Conservation (phyloP, 2,329 filamentous ascomycete genomes). For the Aspergillus pseudotamarii region DNA sequence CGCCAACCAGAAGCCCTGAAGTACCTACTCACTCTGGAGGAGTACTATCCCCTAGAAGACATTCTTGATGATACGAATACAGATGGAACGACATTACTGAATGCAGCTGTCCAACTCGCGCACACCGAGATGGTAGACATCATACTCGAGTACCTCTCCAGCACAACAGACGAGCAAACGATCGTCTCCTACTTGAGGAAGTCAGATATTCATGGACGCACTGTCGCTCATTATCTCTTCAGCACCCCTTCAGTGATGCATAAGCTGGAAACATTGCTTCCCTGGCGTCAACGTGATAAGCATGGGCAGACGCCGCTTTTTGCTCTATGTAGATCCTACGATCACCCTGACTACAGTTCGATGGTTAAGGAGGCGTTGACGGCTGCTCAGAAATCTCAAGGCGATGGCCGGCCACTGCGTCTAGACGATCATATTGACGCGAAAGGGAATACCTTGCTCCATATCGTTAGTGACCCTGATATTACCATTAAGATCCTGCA, state of each 20-base stretch:
- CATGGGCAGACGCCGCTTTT: slow-evolving; percentile 98
- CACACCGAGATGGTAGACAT: slow-evolving; percentile 74
- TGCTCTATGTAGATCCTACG: slow-evolving; percentile 91
- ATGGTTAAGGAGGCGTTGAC: slow-evolving; percentile 86
- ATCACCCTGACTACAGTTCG: slow-evolving; percentile 79
- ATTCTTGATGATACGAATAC: slow-evolving; percentile 85
- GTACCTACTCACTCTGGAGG: slow-evolving; percentile 76
- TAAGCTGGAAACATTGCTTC: slow-evolving; percentile 74
- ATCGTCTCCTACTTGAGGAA: slow-evolving; percentile 70
- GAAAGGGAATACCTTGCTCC: slow-evolving; percentile 93
- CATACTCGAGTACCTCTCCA: slow-evolving; percentile 71
- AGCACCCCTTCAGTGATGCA: slow-evolving; percentile 80
- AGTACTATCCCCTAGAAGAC: slow-evolving; percentile 71
- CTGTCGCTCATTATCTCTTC: slow-evolving; percentile 94
- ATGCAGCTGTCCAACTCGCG: slow-evolving; percentile 84
- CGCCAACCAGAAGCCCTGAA: slow-evolving; percentile 71
- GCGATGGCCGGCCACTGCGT: slow-evolving; percentile 78
- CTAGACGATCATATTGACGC: slow-evolving; percentile 89
- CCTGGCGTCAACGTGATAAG: slow-evolving; percentile 89
- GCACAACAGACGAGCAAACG: slow-evolving; percentile 56
- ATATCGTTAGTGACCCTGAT: slow-evolving; percentile 85
- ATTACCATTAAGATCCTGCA: slow-evolving; percentile 76
- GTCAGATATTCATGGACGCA: slow-evolving; percentile 84
- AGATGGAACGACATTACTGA: slow-evolving; percentile 85
- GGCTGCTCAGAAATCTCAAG: slow-evolving; percentile 73